These are phyloP conservation scores for Boletus rubroflammeus DNA, from an alignment of 768 basidiomycete species.

Conservation along the genomic window DNA sequence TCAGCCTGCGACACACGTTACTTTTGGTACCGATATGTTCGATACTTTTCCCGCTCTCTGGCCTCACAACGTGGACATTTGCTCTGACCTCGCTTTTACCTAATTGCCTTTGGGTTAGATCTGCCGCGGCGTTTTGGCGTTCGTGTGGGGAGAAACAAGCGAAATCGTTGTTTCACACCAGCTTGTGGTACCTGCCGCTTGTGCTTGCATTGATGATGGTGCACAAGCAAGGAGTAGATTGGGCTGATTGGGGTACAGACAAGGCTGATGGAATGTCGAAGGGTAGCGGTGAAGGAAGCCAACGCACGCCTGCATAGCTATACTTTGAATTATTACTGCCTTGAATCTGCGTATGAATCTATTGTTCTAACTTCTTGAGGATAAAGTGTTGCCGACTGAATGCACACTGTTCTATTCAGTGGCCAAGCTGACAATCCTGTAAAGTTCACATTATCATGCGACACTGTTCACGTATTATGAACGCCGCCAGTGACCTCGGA, in stretches of 20 bases:
- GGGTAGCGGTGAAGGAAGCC: neutral
- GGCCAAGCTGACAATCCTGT: neutral
- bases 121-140: constrained; percentile 75
- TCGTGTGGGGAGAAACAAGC: constrained; percentile 74
- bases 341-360: neutral
- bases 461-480: no score
- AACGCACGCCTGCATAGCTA: neutral
- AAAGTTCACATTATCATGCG: neutral
- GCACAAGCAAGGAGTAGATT: constrained; percentile 84
- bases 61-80: constrained; percentile 90
- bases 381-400: neutral
- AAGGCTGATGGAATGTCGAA: neutral
- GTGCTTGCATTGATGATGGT: constrained; percentile 92
- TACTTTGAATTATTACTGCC: no score
- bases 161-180: constrained; percentile 69
- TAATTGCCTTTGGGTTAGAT: constrained; percentile 63
- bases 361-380: neutral
- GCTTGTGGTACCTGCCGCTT: constrained; percentile 88
- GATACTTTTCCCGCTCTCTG: constrained; percentile 79
- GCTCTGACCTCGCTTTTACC: constrained; percentile 73
- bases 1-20: constrained; percentile 78
- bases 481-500: no score
- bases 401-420: neutral
- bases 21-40: constrained; percentile 77
- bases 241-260: constrained; percentile 50